A percentile compares a stretch with the other conserved stretches of the same genome.
These are phyloP conservation scores for Geotrichum klebahnii DNA, from an alignment of 1,139 yeast species.

Conservation along the genomic window DNA sequence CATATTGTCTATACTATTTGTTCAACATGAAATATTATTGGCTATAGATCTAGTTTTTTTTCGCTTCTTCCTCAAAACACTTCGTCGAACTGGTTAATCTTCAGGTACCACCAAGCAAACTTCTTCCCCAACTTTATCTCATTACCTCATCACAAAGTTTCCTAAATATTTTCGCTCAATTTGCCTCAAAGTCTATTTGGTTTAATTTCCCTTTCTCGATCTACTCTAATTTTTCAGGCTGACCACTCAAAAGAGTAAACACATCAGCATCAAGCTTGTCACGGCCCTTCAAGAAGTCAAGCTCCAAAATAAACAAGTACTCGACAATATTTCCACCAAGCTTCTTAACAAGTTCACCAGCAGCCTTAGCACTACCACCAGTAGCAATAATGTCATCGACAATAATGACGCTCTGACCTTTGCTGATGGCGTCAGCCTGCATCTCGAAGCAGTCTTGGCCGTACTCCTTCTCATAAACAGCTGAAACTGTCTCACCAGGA, in stretches of 20 bases:
- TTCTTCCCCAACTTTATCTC: too few relatives aligned
- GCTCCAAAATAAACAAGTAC: slow-evolving; percentile 85
- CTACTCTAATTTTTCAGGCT: slow-evolving; percentile 32
- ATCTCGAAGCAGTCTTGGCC: slow-evolving; percentile 85
- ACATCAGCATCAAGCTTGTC: slow-evolving; percentile 80
- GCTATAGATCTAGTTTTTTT: too few relatives aligned
- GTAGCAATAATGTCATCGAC: slow-evolving; percentile 97
- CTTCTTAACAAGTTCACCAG: slow-evolving; percentile 74
- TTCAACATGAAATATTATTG: too few relatives aligned
- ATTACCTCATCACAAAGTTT: too few relatives aligned
- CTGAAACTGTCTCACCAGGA: slow-evolving; percentile 76
- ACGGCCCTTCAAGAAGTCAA: slow-evolving; percentile 91
- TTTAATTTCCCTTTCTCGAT: neutral
- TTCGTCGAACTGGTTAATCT: too few relatives aligned
- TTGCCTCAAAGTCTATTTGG: neutral
- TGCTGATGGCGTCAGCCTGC: slow-evolving; percentile 76
- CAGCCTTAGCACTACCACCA: slow-evolving; percentile 94
- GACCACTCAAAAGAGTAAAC: slow-evolving; percentile 83
- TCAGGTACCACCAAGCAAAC: too few relatives aligned
- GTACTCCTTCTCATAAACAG: slow-evolving; percentile 83
- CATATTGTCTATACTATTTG: too few relatives aligned
- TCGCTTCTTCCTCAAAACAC: too few relatives aligned
- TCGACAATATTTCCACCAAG: slow-evolving; percentile 69
- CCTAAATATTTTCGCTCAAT: neutral
- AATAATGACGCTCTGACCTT: slow-evolving; percentile 73